Conservation (phyloP, 331 rosid species). For the Saraca asoca region DNA sequence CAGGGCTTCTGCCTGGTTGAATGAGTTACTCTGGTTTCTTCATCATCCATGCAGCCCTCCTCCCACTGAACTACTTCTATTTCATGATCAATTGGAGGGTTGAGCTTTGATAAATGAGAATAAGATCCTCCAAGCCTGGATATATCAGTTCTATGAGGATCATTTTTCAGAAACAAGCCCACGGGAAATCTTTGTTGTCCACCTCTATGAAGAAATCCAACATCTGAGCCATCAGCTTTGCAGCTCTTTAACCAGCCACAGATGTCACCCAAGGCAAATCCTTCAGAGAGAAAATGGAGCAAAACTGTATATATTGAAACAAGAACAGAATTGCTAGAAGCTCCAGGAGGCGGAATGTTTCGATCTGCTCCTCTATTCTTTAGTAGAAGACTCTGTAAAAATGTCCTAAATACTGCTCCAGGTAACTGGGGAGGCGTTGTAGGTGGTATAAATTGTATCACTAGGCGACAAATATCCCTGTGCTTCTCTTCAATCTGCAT, state of each 20-base stretch:
- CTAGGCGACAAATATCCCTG: slow-evolving; percentile 86
- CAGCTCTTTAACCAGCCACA: slow-evolving; percentile 81
- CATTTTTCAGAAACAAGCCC: slow-evolving; percentile 66
- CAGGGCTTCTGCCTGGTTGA: slow-evolving; percentile 80
- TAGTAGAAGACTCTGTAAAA: slow-evolving; percentile 71
- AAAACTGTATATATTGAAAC: slow-evolving; percentile 87
- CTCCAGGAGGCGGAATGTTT: slow-evolving; percentile 79
- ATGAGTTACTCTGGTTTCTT: slow-evolving; percentile 80
- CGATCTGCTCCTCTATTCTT: slow-evolving; percentile 90
- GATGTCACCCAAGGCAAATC: slow-evolving; percentile 73
- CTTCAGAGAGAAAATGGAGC: slow-evolving; percentile 93
- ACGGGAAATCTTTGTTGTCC: slow-evolving; percentile 85
- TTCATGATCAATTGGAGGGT: slow-evolving; percentile 60
- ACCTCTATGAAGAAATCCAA: slow-evolving; percentile 97
- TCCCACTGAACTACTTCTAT: slow-evolving; percentile 79
- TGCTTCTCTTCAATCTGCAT: slow-evolving; percentile 95
- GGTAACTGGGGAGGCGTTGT: slow-evolving; percentile 78
- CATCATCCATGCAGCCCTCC: slow-evolving; percentile 93
- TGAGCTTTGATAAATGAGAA: slow-evolving; percentile 67
- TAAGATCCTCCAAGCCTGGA: slow-evolving; percentile 95
- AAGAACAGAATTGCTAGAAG: slow-evolving; percentile 84
- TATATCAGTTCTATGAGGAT: slow-evolving; percentile 68
- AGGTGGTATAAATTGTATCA: slow-evolving; percentile 94
- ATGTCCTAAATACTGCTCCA: slow-evolving; percentile 85
- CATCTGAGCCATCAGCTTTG: slow-evolving; percentile 54